These are phyloP conservation scores for Diaporthe caulivora DNA, from an alignment of 2,329 filamentous ascomycete genomes.

Conservation along the genomic window DNA sequence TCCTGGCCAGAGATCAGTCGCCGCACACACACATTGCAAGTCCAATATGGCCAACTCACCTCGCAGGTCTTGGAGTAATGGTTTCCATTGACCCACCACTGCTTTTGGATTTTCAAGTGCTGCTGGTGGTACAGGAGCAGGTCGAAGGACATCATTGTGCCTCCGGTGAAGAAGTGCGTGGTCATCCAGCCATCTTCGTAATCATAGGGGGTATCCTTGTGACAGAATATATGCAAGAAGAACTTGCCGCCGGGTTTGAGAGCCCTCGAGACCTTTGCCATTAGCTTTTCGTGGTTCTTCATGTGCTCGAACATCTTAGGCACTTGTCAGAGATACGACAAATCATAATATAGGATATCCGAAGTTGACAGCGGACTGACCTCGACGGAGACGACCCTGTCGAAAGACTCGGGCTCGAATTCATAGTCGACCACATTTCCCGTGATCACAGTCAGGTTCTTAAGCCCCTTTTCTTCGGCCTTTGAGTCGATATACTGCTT, in stretches of 20 bases:
- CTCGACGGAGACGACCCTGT: slow-evolving; percentile 76
- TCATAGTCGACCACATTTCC: slow-evolving; percentile 76
- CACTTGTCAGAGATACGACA: neutral
- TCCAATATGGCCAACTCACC: slow-evolving; percentile 50
- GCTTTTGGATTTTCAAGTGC: slow-evolving; percentile 68
- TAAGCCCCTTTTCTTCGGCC: slow-evolving; percentile 67
- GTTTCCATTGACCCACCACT: slow-evolving; percentile 79
- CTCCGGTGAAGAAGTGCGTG: slow-evolving; percentile 78
- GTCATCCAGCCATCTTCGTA: slow-evolving; percentile 82
- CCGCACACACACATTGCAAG: neutral
- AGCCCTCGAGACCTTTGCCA: slow-evolving; percentile 71
- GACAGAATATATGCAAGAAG: slow-evolving; percentile 77
- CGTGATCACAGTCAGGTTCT: slow-evolving; percentile 73
- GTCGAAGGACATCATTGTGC: slow-evolving; percentile 78
- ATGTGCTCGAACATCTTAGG: slow-evolving; percentile 78
- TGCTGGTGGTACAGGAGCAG: slow-evolving; percentile 76
- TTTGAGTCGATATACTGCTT: slow-evolving; percentile 74
- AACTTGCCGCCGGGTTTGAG: slow-evolving; percentile 74
- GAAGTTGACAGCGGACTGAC: slow-evolving; percentile 43
- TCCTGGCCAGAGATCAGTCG: slow-evolving; percentile 53
- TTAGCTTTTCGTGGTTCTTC: slow-evolving; percentile 79
- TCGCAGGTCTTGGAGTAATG: slow-evolving; percentile 80
- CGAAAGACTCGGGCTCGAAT: slow-evolving; percentile 69
- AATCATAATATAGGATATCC: neutral
- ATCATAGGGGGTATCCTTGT: slow-evolving; percentile 75